A percentile compares a stretch with the other conserved stretches of the same genome.
Conservation (phyloP, 371 early-diverging fungal species). For the Lichtheimia ramosa region DNA sequence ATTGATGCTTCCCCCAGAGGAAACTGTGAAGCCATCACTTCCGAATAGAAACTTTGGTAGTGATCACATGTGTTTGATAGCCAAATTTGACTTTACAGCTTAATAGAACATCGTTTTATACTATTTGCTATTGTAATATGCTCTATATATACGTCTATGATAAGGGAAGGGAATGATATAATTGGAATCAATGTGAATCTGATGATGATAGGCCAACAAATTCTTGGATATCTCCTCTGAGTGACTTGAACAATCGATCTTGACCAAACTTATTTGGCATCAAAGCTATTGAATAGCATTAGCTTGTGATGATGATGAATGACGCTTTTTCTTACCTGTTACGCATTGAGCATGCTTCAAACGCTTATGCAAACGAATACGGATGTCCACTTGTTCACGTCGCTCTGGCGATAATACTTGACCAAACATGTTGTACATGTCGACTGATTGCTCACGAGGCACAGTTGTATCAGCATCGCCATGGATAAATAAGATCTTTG, state of each 20-base stretch:
- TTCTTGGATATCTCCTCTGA: conserved; percentile 42
- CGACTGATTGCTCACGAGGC: conserved; percentile 36
- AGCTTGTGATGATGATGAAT: neutral
- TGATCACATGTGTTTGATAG: conserved; percentile 55
- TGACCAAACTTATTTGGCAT: conserved; percentile 36
- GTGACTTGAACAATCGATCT: conserved; percentile 23
- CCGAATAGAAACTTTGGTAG: conserved; percentile 59
- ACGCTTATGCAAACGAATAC: conserved; percentile 43
- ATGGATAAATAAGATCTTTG: conserved; percentile 45
- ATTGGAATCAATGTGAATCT: too few species aligned
- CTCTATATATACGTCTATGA: too few species aligned
- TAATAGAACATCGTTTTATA: neutral
- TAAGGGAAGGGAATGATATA: too few species aligned
- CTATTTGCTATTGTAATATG: too few species aligned
- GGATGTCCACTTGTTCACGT: conserved; percentile 42
- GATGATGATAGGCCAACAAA: conserved; percentile 22
- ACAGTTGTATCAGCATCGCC: conserved; percentile 48
- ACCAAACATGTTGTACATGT: conserved; percentile 43
- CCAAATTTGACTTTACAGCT: conserved; percentile 21
- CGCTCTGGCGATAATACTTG: conserved; percentile 33
- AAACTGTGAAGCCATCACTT: conserved; percentile 44
- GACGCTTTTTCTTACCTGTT: conserved; percentile 23
- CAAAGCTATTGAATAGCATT: conserved; percentile 18
- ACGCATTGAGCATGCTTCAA: conserved; percentile 47
- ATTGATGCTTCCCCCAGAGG: conserved; percentile 40